Evolutionary conservation across 73 alveolate species (phyloP), one percentile per base, ranked within the genome.

Genomic region (Tetrahymena thermophila): DNA sequence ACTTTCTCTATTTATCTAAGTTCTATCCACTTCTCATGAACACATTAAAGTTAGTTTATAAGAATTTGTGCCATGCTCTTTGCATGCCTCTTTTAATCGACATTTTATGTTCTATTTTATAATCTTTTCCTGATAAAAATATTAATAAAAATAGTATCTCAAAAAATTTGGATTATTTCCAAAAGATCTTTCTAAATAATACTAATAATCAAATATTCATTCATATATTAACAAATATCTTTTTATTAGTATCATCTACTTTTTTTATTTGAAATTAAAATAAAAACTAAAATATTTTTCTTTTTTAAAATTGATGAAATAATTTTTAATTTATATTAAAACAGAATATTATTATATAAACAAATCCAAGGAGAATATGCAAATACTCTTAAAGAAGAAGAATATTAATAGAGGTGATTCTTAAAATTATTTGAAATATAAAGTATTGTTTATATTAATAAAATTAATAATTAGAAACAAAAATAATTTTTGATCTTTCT

Each of bases 1-100:
- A 98, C 85, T 94, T 94, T 21, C 99, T 94, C 95, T 95, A 44
- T 56, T 95, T 95, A 3, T 94, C 94, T 44, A 83, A 83, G 3
- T 71, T 95, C 35, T 94, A 94, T 3, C 95, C 97, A 44, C 85
- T 37, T 95, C 97, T 95, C 57, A 95, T 35, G 94, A 84, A 95
- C 37, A 93, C 94, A 89, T 95, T 89, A 35, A 95, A 95, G 85
- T 95, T 85, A 19, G 97, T 95, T 56, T 95, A 44, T 56, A 95
- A 38, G 85, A 89, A 95, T 85, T 93, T 85, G 84, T 95, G 95
- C 95, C 95, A 95, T 40, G 97, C 85, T 95, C 85, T 55, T 43
- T 35, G 83, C 57, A 95, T 44, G 43, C 94, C 94, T 43, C 94
- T 43, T 55, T 95, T 95, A 50, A 95, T 43, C 37, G 97, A 95